Base-by-base conservation (phyloP, 2,329 filamentous ascomycete species). In the Fusarium sp. region DNA sequence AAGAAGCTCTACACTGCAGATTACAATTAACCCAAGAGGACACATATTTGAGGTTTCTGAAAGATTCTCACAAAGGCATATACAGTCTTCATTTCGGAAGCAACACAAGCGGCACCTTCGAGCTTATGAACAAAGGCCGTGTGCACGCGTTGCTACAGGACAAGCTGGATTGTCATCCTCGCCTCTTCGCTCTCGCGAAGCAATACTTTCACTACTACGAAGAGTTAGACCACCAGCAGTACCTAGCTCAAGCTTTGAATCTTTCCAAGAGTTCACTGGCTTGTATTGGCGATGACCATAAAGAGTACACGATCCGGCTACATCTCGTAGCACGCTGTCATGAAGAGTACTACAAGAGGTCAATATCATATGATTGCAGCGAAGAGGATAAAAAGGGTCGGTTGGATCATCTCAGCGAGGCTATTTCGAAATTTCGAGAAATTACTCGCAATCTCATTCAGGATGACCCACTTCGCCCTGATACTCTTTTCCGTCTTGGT, bases 11-110 rank as follows among this genome's bases (percentile, higher is more conserved):
- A 2, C 9, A 1, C 2, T 52, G 33, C 1, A 40, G 17, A 12
- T 0, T 37, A 0, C 32, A 1, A 15, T 35, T 50, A 10, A 11
- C 1, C 27, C 3, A 49, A 15, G 7, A 50, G 18, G 6, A 0
- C 1, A 13, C 7, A 7, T 26, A 40, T 15, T 32, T 26, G 4
- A 35, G 38, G 27, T 30, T 30, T 30, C 32, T 38, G 32, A 30
- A 0, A 6, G 11, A 10, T 11, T 15, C 4, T 1, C 54, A 32
- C 5, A 6, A 7, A 14, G 44, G 33, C 1, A 6, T 1, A 12
- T 52, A 52, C 12, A 37, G 2, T 3, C 3, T 20, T 6, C 55
- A 58, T n/a, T 33, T 52, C 7, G 55, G 55, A 2, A 58, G 33
- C 2, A 58, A 52, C 2, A 32, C n/a, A 0, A 23, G 7, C 5